Evolutionary conservation across 108 stramenopile species (phyloP).

Genomic region (Cyclostephanos invisitatus): DNA sequence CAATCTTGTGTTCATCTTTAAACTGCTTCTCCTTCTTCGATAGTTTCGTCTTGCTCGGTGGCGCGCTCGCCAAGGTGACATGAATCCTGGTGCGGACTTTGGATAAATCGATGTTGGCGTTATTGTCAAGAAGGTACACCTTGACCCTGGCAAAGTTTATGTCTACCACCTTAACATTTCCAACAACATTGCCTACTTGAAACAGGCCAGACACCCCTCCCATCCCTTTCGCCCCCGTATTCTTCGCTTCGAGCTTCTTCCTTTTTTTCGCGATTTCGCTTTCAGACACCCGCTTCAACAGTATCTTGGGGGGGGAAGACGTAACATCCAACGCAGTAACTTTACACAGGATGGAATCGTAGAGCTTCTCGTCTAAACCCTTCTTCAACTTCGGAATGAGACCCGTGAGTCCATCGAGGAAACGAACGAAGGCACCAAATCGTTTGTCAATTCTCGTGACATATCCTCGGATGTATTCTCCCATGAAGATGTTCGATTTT

Average conservation of each 20-base stretch:
- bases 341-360: constrained; percentile 63
- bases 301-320: constrained; percentile 58
- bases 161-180: constrained; percentile 54
- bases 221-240: constrained; percentile 3
- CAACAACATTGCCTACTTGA: constrained; percentile 59
- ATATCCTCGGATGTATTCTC: constrained; percentile 69
- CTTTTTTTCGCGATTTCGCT: constrained; percentile 32
- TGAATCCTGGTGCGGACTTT: constrained; percentile 62
- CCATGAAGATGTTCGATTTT: constrained; percentile 62
- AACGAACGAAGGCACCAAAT: constrained; percentile 84
- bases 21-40: constrained; percentile 47
- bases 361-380: constrained; percentile 63
- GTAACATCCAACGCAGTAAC: constrained; percentile 79
- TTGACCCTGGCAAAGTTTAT: constrained; percentile 61
- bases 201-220: background rate
- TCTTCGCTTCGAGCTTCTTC: constrained; percentile 25
- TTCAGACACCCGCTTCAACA: constrained; percentile 52
- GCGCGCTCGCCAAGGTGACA: constrained; percentile 65
- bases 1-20: constrained; percentile 51
- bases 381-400: constrained; percentile 79
- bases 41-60: constrained; percentile 23
- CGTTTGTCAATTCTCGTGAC: constrained; percentile 69
- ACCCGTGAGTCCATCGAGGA: constrained; percentile 80
- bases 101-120: background rate
- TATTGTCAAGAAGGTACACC: constrained; percentile 48